phyloP scores from a whole-genome alignment of 1,139 yeast species.

The Kluyveromyces sp. region DNA sequence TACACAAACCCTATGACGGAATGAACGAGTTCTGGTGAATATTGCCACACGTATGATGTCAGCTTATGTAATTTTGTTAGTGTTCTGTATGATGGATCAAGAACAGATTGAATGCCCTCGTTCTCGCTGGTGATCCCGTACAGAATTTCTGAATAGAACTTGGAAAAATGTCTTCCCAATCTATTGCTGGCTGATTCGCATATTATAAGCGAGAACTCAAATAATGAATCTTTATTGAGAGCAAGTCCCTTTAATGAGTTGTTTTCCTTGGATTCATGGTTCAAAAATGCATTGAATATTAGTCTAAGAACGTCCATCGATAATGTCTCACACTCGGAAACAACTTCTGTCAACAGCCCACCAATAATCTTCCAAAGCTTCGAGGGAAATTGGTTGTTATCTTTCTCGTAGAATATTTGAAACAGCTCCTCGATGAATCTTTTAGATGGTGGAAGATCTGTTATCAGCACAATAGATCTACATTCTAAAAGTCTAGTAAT shows the following conservation, averaged over 20 bases:
- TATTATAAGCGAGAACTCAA: slow-evolving; percentile 56
- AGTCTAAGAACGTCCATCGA: slow-evolving; percentile 56
- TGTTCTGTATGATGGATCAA: slow-evolving; percentile 35
- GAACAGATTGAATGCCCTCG: slow-evolving; percentile 15
- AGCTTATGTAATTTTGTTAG: slow-evolving; percentile 55
- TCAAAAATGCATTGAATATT: slow-evolving; percentile 41
- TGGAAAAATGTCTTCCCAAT: slow-evolving; percentile 71
- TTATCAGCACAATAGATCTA: slow-evolving; percentile 66
- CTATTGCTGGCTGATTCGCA: slow-evolving; percentile 69
- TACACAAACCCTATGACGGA: slow-evolving; percentile 76
- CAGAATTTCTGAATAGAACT: slow-evolving; percentile 69
- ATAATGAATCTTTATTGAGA: slow-evolving; percentile 44
- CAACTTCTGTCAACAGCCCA: slow-evolving; percentile 66
- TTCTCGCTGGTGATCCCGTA: slow-evolving; percentile 39
- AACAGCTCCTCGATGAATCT: slow-evolving; percentile 50
- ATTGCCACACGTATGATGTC: slow-evolving; percentile 64
- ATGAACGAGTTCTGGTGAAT: slow-evolving; percentile 64
- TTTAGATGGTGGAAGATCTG: slow-evolving; percentile 64
- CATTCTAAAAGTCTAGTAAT: slow-evolving; percentile 69
- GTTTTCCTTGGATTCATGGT: slow-evolving; percentile 23
- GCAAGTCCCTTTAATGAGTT: slow-evolving; percentile 28
- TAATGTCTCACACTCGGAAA: slow-evolving; percentile 65
- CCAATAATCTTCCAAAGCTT: slow-evolving; percentile 53
- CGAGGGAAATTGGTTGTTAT: slow-evolving; percentile 34
- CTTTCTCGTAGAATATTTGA: slow-evolving; percentile 48